A percentile compares a stretch with the other conserved stretches of the same genome.
These are phyloP conservation scores for Anisodus tanguticus DNA, from an alignment of 257 asterid genomes.

Conservation along the genomic window DNA sequence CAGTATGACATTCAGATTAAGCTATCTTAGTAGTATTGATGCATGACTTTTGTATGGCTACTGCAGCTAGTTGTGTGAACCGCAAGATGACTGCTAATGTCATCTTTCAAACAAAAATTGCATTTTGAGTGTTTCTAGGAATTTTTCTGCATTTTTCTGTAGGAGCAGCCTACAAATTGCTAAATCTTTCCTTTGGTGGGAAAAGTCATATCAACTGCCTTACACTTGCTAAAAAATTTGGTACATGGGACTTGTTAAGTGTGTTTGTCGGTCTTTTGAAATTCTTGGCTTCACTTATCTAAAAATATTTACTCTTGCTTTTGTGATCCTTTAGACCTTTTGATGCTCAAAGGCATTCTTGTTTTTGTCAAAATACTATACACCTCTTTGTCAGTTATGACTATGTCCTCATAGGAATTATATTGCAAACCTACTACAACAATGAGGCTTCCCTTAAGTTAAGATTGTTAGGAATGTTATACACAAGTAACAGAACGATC, in stretches of 20 bases:
- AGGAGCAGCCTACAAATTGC: constrained; percentile 4
- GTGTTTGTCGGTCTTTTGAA: not conserved
- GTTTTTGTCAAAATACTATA: not conserved
- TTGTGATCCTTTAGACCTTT: not conserved
- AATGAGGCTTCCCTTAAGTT: not conserved
- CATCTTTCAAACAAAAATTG: not conserved
- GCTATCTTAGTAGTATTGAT: not conserved
- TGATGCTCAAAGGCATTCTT: constrained; percentile 17
- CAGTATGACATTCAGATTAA: not conserved
- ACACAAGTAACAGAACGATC: not conserved
- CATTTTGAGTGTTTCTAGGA: not conserved
- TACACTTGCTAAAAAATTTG: not conserved
- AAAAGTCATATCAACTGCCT: constrained; percentile 10
- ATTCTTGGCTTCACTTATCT: not conserved
- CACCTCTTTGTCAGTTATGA: not conserved
- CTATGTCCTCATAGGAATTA: not conserved
- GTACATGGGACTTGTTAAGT: not conserved
- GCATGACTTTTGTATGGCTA: not conserved
- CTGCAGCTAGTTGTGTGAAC: constrained; percentile 10
- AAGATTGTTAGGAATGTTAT: not conserved
- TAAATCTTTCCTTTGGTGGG: not conserved
- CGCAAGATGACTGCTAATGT: constrained; percentile 5
- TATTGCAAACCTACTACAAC: not conserved
- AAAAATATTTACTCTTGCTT: not conserved
- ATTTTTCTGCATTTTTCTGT: not conserved